Base-by-base conservation (phyloP, 139 green algal species). In the Axilococcus clingmanii region DNA sequence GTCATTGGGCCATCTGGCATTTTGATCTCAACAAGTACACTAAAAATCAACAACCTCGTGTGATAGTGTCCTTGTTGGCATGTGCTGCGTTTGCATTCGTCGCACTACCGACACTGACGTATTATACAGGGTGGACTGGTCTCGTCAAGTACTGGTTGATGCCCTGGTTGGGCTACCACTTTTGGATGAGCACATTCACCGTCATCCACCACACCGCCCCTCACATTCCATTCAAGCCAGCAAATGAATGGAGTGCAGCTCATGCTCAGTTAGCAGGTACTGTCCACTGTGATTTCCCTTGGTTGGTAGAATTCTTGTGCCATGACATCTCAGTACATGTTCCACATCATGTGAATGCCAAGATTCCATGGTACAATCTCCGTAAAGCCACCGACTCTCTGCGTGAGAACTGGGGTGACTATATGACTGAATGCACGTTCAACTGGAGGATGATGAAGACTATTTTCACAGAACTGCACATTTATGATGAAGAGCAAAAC, bases 161-260 rank as follows among this genome's bases (percentile, higher is more conserved):
- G 80, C 90, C 90, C 1, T 96, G 86, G 86, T 67, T 97, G 53
- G 89, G 89, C 33, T 97, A 95, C 77, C 90, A 97, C 78, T 97
- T 97, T 82, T 97, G 90, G 90, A 94, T 97, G 83, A 81, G 61
- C 56, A 96, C 89, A 41, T 97, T 97, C 81, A 97, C 90, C 0
- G 70, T 97, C 33, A 78, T 96, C 34, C 90, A 97, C 79, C 90
- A 97, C 80, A 97, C 90, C 4, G 88, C 90, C 17, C 89, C 86
- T 4, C 89, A 97, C 74, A 97, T 97, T 66, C 89, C 90, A 52
- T 97, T 97, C 84, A 95, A 94, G 79, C 57, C 65, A 16, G 76
- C 81, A 0, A 50, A 62, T 14, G 66, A 89, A 40, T 97, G 90
- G 90, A 91, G 97, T 33, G 78, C 83, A 4, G 89, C 88, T 24